phyloP scores from a whole-genome alignment of 208 protist genomes.

The Leishmania lainsoni region DNA sequence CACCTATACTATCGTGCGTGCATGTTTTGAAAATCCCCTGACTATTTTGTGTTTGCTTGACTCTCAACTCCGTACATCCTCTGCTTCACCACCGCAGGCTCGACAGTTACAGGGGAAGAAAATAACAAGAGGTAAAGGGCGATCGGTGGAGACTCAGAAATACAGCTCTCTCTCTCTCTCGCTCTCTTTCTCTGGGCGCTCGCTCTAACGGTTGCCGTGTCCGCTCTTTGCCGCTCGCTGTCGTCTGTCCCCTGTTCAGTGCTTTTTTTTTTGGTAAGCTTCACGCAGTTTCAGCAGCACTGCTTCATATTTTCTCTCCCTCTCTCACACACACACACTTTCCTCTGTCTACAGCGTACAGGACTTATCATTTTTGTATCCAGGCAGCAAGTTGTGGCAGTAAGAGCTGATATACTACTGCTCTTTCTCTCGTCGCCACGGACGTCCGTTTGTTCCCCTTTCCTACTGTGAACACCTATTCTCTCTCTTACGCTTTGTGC shows the following conservation, averaged over 20 bases:
- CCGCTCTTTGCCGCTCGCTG: background rate
- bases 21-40: background rate
- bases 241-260: background rate
- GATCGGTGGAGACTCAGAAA: background rate
- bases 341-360: background rate
- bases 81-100: background rate
- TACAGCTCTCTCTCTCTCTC: background rate
- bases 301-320: background rate
- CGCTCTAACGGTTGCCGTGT: background rate
- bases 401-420: background rate
- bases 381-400: background rate
- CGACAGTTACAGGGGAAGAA: background rate
- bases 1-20: background rate
- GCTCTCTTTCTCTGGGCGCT: background rate
- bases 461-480: background rate
- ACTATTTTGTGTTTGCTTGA: background rate
- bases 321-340: background rate
- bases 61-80: background rate
- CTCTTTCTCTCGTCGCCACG: background rate
- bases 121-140: background rate
- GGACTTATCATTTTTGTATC: background rate
- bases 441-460: background rate
- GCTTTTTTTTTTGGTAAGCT: background rate
- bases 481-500: background rate
- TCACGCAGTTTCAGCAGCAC: background rate